A percentile compares a stretch with the other conserved stretches of the same genome.
Conservation (phyloP, 148 eudicot species). For the Hydrangea macrophylla region DNA sequence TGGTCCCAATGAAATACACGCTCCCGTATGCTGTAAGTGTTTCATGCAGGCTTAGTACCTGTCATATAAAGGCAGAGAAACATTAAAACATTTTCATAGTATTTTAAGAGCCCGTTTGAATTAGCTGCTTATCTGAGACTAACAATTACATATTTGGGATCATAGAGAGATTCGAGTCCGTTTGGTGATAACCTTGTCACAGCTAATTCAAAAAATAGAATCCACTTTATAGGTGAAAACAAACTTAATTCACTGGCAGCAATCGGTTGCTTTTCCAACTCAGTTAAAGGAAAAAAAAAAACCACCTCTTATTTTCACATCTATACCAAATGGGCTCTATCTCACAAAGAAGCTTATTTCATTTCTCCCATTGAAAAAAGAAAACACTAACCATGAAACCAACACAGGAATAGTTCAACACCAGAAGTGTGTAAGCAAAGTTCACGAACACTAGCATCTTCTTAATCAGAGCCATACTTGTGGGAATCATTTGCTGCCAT, state of each 20-base stretch:
- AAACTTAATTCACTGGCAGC: no score
- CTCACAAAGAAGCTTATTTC: neutral
- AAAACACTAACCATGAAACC: slow-evolving; percentile 74
- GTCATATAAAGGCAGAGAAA: slow-evolving; percentile 17
- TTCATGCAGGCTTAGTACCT: slow-evolving; percentile 93
- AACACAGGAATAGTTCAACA: slow-evolving; percentile 75
- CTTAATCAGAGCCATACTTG: slow-evolving; percentile 37
- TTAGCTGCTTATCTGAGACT: no score
- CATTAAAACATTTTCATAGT: neutral
- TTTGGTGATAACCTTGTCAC: no score
- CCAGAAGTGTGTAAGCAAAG: slow-evolving; percentile 65
- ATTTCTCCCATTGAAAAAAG: neutral
- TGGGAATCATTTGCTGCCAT: slow-evolving; percentile 81
- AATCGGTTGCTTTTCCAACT: no score
- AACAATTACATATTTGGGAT: no score
- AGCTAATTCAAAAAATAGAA: no score
- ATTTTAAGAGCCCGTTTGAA: no score
- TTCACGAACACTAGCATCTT: slow-evolving; percentile 43
- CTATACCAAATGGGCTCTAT: no score
- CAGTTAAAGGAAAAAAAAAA: no score
- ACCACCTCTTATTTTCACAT: no score
- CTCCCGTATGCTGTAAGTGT: slow-evolving; percentile 76
- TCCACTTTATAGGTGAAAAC: no score
- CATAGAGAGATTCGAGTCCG: no score
- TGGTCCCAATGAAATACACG: slow-evolving; percentile 76